Evolutionary conservation across 2,329 filamentous ascomycete genomes (phyloP), one percentile per base, ranked within the genome.

Genomic region (Hymenoscyphus salicellus): DNA sequence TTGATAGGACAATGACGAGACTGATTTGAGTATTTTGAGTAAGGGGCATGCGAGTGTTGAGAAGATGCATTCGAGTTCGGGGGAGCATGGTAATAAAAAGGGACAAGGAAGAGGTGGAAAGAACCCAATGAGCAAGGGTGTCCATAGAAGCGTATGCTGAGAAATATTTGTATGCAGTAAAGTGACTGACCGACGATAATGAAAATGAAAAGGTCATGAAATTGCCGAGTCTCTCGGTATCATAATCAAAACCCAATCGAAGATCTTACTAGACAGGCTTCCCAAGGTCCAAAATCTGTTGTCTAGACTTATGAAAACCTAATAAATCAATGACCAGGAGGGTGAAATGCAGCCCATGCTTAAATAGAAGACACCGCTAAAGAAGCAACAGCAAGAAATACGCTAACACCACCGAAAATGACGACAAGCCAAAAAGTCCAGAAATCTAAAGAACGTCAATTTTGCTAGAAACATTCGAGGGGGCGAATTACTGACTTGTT

Each of bases 81-180:
- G 70, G 3, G 23, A 55, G 20, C 46, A 61, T 11, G 59, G 55
- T 11, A 59, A 70, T 58, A 38, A 38, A 14, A 66, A 68, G 58
- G 67, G 60, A 0, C 68, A 70, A 17, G 68, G 70, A 2, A 72
- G 70, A 41, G 79, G 80, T 62, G 78, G 78, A 26, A 75, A 76
- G 68, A 73, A 72, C 52, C 80, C 81, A 2, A 82, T 81, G 79
- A 72, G 70, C 30, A 67, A 81, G 41, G 81, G 81, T 3, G 78
- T 84, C 5, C 80, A 83, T 71, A 75, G 81, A 59, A 73, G 74
- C 33, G 82, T 84, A 5, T 83, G 81, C 64, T 83, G 72, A 52
- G 20, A 4, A 23, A 11, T 11, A 26, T 4, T 5, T 52, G 46
- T 2, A 52, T 26, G 8, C 20, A 14, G 20, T 26, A 23, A 52